Base-by-base conservation (phyloP, 352 stramenopile genomes). In the Pythium aquatile region DNA sequence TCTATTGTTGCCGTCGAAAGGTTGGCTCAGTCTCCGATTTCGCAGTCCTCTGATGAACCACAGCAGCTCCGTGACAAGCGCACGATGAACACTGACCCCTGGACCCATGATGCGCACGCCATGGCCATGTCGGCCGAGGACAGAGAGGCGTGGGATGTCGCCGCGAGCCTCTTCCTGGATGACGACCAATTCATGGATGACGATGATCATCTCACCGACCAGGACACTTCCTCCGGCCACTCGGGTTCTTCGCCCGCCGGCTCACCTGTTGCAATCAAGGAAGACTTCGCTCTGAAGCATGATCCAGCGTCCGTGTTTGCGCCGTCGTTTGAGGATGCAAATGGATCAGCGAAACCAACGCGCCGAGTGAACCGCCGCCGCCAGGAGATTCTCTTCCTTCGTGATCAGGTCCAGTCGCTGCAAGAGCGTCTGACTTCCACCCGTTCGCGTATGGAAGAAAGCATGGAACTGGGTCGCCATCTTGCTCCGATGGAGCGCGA, bases 381-480 rank as follows among this genome's bases (percentile, higher is more conserved):
- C 32, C 47, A 65, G 48, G 58, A 65, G 35, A 58, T 65, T 28
- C 33, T 65, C 17, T 65, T 52, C 35, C 47, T 65, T 2, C 58
- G 58, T 16, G 47, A 56, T 5, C 46, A 65, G 14, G 58, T 52
- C 2, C 24, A 51, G 48, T n/a, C 56, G 10, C 48, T 65, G 14
- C 32, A 65, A 10, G 11, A 48, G 2, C 42, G 33, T 3, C 44
- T 63, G 17, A 14, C 16, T 11, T 29, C 55, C 24, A 53, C 55
- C 26, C 55, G 55, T 13, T 1, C 40, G 3, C 55, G 55, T 8
- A 46, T 53, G 24, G 55, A 61, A 13, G 55, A 61, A 30, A 26
- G 40, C 44, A 35, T 46, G 9, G 57, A 53, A n/a, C 29, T 63
- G 5, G 33, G 42, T 3, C 28, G 56, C 40, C 24, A 63, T 8